Evolutionary conservation across 495 filamentous ascomycete genomes (phyloP).

Genomic region (Aspergillus egyptiacus): DNA sequence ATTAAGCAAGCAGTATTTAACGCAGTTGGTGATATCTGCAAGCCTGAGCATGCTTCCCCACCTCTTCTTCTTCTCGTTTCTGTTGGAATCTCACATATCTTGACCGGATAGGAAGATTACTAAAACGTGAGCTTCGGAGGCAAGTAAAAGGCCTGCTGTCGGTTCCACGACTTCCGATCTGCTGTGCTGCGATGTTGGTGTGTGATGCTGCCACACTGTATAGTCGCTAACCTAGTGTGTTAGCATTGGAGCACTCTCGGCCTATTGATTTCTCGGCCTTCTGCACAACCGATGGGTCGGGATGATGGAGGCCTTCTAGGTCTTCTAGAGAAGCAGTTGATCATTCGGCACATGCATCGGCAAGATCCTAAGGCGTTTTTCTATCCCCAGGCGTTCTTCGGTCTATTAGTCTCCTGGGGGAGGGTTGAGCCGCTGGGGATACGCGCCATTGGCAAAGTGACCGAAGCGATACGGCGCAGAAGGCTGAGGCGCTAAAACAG

Average conservation of each 20-base stretch:
- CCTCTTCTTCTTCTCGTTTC: slow-evolving; percentile 3
- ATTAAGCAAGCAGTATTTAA: slow-evolving; percentile 14
- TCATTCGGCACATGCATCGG: slow-evolving; percentile 7
- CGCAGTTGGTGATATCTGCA: slow-evolving; percentile 38
- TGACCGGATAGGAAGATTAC: not conserved
- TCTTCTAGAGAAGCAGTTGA: slow-evolving; percentile 4
- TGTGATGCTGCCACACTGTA: slow-evolving; percentile 19
- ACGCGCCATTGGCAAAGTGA: slow-evolving; percentile 16
- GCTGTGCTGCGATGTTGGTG: slow-evolving; percentile 17
- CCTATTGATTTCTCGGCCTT: slow-evolving; percentile 20
- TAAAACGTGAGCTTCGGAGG: slow-evolving; percentile 1
- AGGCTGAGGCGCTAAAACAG: slow-evolving; percentile 31
- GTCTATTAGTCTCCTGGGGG: slow-evolving; percentile 4
- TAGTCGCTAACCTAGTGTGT: slow-evolving; percentile 18
- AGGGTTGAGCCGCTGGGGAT: slow-evolving; percentile 20
- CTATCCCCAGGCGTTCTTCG: slow-evolving; percentile 2
- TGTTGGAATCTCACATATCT: slow-evolving; percentile 1
- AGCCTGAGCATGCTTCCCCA: slow-evolving; percentile 6
- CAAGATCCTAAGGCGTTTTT: slow-evolving; percentile 12
- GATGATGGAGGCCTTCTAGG: slow-evolving; percentile 5
- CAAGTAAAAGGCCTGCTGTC: slow-evolving; percentile 4
- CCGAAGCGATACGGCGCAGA: slow-evolving; percentile 26
- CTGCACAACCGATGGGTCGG: slow-evolving; percentile 9
- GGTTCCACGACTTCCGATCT: not conserved
- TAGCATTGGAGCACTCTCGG: slow-evolving; percentile 12